Conservation (phyloP, 2,329 filamentous ascomycete genomes). For the Phoma sp. region DNA sequence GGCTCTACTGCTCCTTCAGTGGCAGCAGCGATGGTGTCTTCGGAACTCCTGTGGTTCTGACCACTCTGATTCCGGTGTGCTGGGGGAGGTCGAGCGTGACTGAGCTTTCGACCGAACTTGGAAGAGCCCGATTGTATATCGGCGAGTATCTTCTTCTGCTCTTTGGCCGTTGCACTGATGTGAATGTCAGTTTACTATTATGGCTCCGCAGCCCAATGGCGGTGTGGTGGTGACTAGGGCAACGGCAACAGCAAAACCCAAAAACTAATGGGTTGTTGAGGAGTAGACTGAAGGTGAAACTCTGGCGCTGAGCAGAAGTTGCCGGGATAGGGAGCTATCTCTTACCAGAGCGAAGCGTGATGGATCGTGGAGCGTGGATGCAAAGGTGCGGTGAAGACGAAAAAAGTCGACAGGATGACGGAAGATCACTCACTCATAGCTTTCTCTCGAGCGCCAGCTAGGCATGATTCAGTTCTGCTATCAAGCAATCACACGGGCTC, state of each 20-base stretch:
- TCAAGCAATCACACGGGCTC: conserved; percentile 22
- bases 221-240: conserved; percentile 9
- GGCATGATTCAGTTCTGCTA: conserved; percentile 41
- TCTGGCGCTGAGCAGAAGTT: conserved; percentile 1
- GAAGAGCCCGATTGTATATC: conserved; percentile 48
- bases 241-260: neutral
- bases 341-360: conserved; percentile 21
- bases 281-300: neutral
- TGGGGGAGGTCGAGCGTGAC: conserved; percentile 28
- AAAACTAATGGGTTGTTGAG: conserved; percentile 1
- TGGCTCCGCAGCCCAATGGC: conserved; percentile 18
- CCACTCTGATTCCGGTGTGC: conserved; percentile 27
- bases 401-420: conserved; percentile 17
- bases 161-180: conserved; percentile 41
- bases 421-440: conserved; percentile 48
- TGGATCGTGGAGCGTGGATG: conserved; percentile 8
- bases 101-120: conserved; percentile 45
- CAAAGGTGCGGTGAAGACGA: conserved; percentile 25
- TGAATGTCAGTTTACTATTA: conserved; percentile 18
- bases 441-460: conserved; percentile 49
- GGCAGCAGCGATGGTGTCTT: conserved; percentile 39
- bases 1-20: conserved; percentile 32
- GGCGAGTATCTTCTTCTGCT: conserved; percentile 49
- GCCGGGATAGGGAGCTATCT: conserved; percentile 4
- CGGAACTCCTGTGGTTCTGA: conserved; percentile 32